phyloP scores from a whole-genome alignment of 805 yeast genomes.

The Kodamaea laetipori region DNA sequence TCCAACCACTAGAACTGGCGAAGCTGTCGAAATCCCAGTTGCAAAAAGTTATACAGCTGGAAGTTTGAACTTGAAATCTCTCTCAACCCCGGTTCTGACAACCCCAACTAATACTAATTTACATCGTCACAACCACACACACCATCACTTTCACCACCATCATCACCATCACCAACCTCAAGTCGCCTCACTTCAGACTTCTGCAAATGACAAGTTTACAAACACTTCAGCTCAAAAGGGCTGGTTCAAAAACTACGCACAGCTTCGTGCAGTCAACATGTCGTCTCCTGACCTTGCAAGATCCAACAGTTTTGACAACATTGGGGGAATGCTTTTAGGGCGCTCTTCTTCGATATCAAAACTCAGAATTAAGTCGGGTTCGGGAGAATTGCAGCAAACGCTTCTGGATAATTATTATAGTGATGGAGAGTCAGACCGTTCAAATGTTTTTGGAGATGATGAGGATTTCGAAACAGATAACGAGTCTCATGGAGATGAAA shows the following conservation, averaged over 20 bases:
- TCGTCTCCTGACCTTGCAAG: conserved; percentile 21
- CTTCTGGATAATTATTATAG: conserved; percentile 12
- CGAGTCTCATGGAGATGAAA: conserved; percentile 29
- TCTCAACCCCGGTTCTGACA: conserved; percentile 10
- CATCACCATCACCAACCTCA: conserved; percentile 9
- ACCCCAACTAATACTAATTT: conserved; percentile 5
- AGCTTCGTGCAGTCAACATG: conserved; percentile 20
- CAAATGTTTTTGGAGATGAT: not conserved
- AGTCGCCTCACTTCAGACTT: too few relatives aligned
- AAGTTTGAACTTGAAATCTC: conserved; percentile 21
- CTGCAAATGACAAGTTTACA: conserved; percentile 19
- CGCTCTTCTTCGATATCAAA: conserved; percentile 18
- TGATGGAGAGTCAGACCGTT: not conserved
- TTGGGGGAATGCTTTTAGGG: conserved; percentile 19
- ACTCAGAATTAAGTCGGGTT: conserved; percentile 18
- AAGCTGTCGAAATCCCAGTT: conserved; percentile 69
- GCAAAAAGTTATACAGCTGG: conserved; percentile 25
- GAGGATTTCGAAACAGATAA: conserved; percentile 8
- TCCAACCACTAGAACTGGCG: conserved; percentile 80
- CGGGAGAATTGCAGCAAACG: conserved; percentile 17
- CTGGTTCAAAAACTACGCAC: conserved; percentile 36
- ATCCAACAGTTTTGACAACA: conserved; percentile 29
- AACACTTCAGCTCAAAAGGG: conserved; percentile 10
- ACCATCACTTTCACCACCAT: conserved; percentile 11
- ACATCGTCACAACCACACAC: conserved; percentile 10